These are phyloP conservation scores for Lentinula sp. DNA, from an alignment of 768 basidiomycete genomes.

Conservation along the genomic window DNA sequence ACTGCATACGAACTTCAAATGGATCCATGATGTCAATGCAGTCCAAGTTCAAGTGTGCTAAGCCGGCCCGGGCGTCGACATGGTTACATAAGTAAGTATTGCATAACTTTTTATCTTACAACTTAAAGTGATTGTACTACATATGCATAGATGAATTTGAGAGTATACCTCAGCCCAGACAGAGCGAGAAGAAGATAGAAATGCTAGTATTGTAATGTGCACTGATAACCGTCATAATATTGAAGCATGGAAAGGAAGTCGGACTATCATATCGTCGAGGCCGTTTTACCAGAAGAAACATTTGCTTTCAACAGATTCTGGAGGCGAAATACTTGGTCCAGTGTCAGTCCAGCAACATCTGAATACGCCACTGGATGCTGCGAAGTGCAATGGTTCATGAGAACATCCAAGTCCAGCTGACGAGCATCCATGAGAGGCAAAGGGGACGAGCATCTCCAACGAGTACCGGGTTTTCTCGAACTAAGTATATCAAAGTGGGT, in stretches of 20 bases:
- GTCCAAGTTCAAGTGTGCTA: no score
- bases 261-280: not conserved
- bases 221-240: no score
- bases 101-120: no score
- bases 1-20: constrained; percentile 72
- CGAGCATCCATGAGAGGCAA: not conserved
- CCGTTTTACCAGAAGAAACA: not conserved
- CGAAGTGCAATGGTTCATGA: constrained; percentile 5
- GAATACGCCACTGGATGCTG: constrained; percentile 3
- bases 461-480: not conserved
- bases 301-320: constrained; percentile 3
- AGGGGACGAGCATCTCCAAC: not conserved
- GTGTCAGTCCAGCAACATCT: not conserved
- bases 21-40: constrained; percentile 41
- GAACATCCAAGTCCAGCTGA: not conserved
- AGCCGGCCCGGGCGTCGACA: no score
- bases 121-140: no score
- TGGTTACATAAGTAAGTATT: no score
- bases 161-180: no score
- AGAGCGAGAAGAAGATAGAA: no score
- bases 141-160: no score
- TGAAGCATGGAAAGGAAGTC: not conserved
- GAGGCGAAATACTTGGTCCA: constrained; percentile 1
- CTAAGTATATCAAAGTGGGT: not conserved
- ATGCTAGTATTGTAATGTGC: no score